A percentile compares a stretch with the other conserved stretches of the same genome.
These are phyloP conservation scores for Fusarium verrucosum DNA, from an alignment of 2,329 filamentous ascomycete genomes.

Conservation along the genomic window DNA sequence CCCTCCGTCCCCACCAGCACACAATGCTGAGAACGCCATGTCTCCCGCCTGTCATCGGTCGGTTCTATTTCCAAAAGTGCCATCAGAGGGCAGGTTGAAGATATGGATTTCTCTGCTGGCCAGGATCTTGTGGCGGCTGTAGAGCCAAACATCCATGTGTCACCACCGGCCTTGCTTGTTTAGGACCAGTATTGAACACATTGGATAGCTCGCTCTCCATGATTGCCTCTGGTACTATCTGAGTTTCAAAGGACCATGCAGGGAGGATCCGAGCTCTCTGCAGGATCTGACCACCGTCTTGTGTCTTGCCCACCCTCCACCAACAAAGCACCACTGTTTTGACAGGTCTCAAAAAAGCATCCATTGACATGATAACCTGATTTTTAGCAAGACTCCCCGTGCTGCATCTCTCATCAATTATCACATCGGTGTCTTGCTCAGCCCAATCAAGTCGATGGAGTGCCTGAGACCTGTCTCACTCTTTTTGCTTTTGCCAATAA, in stretches of 20 bases:
- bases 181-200: not conserved
- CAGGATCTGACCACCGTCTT: slow-evolving; percentile 6
- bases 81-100: not conserved
- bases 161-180: not conserved
- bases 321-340: not conserved
- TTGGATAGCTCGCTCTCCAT: not conserved
- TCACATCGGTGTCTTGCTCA: not conserved
- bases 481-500: slow-evolving; percentile 24
- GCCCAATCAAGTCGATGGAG: slow-evolving; percentile 29
- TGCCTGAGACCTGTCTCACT: slow-evolving; percentile 27
- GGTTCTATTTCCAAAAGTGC: not conserved
- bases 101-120: not conserved
- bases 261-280: slow-evolving; percentile 10
- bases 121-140: slow-evolving; percentile 13
- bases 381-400: slow-evolving; percentile 3
- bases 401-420: not conserved
- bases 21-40: slow-evolving; percentile 3
- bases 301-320: not conserved
- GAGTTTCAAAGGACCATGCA: not conserved
- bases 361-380: not conserved
- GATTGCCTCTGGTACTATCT: not conserved
- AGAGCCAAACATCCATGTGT: not conserved
- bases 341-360: not conserved
- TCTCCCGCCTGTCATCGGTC: not conserved
- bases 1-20: slow-evolving; percentile 19